Evolutionary conservation across 2,329 filamentous ascomycete genomes (phyloP), one percentile per base, ranked within the genome.

Genomic region (Penicillium sp.): DNA sequence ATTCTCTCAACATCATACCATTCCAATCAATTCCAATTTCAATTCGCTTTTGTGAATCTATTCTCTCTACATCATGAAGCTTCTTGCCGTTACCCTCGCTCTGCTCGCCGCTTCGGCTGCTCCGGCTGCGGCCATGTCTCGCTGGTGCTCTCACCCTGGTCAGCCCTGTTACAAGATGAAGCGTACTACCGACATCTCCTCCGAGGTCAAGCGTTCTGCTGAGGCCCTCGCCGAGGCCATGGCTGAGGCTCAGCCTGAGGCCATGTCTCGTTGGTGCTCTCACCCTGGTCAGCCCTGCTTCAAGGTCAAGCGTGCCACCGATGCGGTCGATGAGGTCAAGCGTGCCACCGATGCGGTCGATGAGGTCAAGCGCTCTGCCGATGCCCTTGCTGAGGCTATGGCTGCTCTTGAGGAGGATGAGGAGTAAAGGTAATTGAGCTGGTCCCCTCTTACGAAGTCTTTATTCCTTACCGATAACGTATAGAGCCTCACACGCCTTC

Each of bases 261-360:
- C 62, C 49, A 52, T 70, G 44, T 57, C 64, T 50, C 69, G 68
- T 54, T 74, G 72, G 72, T 76, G 73, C 54, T 59, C 58, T 29
- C 64, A 67, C 48, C 67, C 70, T 21, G 74, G 70, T 21, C 66
- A 74, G 54, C 65, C 67, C 29, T 76, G 75, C 59, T 87, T 87
- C 65, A 89, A 85, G 27, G 83, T 87, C 65, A 80, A 81, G 62
- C 86, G 89, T 66, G 87, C 87, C 31, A 87, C 87, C 48, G 81
- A 82, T 68, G 85, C 86, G 5, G 89, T 89, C 70, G 81, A 87
- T 66, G 76, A 83, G 31, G 83, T 87, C 65, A 80, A 81, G 62
- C 86, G 89, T 66, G 87, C 87, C 31, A 87, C 87, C 47, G 81
- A 82, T 68, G 85, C 86, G 5, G 89, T 89, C 70, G 81, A 87